phyloP scores from a whole-genome alignment of 148 eudicot species.

The Dianthus caryophyllus region DNA sequence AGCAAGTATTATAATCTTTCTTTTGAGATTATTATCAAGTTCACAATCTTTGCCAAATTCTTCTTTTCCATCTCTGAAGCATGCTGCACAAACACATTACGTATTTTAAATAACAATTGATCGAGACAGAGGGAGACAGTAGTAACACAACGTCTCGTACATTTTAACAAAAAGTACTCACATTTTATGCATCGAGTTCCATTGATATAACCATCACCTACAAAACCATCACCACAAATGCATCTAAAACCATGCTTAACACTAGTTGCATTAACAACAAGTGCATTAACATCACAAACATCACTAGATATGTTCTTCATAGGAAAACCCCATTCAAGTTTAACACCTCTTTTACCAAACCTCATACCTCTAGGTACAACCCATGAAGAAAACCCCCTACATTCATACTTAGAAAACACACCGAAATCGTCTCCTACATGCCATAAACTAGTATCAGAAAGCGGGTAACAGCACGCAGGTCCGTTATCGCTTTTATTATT shows the following conservation, averaged over 20 bases:
- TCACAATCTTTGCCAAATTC: conserved; percentile 45
- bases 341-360: conserved; percentile 53
- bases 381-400: conserved; percentile 88
- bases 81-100: conserved; percentile 48
- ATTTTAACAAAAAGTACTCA: conserved; percentile 31
- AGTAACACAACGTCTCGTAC: too few species aligned
- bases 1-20: conserved; percentile 41
- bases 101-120: too few species aligned
- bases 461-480: conserved; percentile 67
- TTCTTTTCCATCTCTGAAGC: conserved; percentile 60
- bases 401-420: conserved; percentile 54
- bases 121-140: too few species aligned
- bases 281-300: conserved; percentile 54
- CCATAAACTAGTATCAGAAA: conserved; percentile 57
- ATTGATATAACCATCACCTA: conserved; percentile 65
- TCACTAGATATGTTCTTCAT: conserved; percentile 22
- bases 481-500: conserved; percentile 21
- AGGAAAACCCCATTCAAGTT: conserved; percentile 77
- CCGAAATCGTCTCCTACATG: conserved; percentile 39
- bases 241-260: conserved; percentile 62
- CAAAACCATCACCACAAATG: conserved; percentile 58
- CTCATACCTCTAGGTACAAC: conserved; percentile 40
- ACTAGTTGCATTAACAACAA: conserved; percentile 47
- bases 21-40: conserved; percentile 28
- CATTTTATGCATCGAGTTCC: conserved; percentile 69